These are phyloP conservation scores for Trichoderma gracile DNA, from an alignment of 2,329 filamentous ascomycete genomes.

Conservation along the genomic window DNA sequence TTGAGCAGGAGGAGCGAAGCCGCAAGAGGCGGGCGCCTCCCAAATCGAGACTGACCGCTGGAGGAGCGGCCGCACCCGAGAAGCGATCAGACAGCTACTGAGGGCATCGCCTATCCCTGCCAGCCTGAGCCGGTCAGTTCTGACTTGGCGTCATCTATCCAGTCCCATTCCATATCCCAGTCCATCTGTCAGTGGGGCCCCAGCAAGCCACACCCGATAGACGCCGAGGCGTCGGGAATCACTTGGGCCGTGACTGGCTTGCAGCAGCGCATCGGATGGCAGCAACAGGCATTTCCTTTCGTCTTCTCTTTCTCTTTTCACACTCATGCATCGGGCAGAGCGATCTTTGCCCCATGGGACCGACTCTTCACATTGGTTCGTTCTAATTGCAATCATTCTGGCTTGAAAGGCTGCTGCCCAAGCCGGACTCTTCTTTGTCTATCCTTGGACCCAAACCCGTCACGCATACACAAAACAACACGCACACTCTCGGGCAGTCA, in stretches of 20 bases:
- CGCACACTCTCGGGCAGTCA: not conserved
- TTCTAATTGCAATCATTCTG: not conserved
- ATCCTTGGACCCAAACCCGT: conserved; percentile 5
- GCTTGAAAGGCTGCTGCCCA: not conserved
- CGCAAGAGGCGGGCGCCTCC: conserved; percentile 43
- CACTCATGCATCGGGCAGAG: conserved; percentile 1
- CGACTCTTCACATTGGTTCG: not conserved
- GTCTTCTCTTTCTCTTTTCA: not conserved
- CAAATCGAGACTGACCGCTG: conserved; percentile 38
- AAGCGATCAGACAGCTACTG: conserved; percentile 38
- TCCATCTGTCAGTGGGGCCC: conserved; percentile 4
- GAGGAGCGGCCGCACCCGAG: conserved; percentile 25
- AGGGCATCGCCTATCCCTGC: conserved; percentile 17
- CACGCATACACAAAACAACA: not conserved
- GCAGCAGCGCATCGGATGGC: conserved; percentile 3
- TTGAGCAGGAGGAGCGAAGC: conserved; percentile 44
- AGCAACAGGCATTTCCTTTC: not conserved
- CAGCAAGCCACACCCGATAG: conserved; percentile 12
- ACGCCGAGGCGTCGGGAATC: conserved; percentile 18
- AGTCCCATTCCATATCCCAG: not conserved
- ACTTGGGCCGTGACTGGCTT: conserved; percentile 7
- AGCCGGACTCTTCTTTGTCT: conserved; percentile 13
- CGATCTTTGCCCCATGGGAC: not conserved
- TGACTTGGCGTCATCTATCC: not conserved
- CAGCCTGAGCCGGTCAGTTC: not conserved